Percentiles rank a stretch among this genome's conserved stretches.
These are phyloP conservation scores for Fusarium sp. DNA, from an alignment of 2,329 filamentous ascomycete genomes.

Conservation along the genomic window DNA sequence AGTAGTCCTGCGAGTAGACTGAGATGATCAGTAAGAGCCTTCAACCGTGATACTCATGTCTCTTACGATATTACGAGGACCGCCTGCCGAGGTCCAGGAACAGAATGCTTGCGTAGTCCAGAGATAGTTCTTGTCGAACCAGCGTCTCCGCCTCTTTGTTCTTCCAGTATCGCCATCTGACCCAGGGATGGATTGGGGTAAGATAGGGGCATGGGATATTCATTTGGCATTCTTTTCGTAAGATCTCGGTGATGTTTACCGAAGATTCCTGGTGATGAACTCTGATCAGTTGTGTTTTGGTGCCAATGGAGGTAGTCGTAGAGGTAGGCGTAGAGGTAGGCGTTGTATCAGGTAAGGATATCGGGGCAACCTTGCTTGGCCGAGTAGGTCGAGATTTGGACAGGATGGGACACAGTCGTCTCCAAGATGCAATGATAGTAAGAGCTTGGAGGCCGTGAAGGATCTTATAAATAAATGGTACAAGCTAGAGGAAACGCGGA, in stretches of 20 bases:
- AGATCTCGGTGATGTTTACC: neutral
- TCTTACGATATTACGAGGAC: slow-evolving; percentile 53
- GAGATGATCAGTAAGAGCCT: slow-evolving; percentile 29
- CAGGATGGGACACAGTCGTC: neutral
- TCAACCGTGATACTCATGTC: neutral
- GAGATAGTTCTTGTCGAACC: slow-evolving; percentile 8
- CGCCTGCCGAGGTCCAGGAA: slow-evolving; percentile 44
- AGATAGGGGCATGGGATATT: slow-evolving; percentile 47
- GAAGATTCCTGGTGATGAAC: neutral
- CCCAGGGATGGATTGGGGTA: slow-evolving; percentile 50
- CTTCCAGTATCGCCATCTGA: slow-evolving; percentile 44
- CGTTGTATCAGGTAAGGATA: neutral
- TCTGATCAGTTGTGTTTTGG: neutral
- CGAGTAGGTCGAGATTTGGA: neutral
- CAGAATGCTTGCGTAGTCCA: slow-evolving; percentile 38
- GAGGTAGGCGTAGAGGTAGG: neutral
- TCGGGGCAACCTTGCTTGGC: neutral
- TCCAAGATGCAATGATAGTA: neutral
- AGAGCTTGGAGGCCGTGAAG: neutral
- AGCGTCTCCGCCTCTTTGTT: slow-evolving; percentile 2
- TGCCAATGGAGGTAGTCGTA: neutral
- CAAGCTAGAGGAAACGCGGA: neutral
- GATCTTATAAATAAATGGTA: neutral
- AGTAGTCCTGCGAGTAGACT: slow-evolving; percentile 66
- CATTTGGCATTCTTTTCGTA: slow-evolving; percentile 39